Base-by-base conservation (phyloP, 139 green algal species). In the Ulvella scutata region DNA sequence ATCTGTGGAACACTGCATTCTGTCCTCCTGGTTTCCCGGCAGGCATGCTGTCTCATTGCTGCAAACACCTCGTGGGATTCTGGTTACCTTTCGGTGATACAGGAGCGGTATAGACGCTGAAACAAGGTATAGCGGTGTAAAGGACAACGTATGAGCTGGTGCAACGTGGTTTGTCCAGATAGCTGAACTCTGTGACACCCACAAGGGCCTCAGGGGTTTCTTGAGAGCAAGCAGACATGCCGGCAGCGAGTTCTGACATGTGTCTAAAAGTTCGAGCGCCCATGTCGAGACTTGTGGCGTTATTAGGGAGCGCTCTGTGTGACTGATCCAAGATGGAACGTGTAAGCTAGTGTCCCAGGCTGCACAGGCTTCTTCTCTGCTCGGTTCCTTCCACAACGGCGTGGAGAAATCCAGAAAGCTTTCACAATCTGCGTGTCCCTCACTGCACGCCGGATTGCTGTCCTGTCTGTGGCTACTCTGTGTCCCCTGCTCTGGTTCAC, bases 141-240 rank as follows among this genome's bases (percentile, higher is more conserved):
- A 98, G 33, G 83, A 60, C 51, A 93, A 79, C 3, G 74, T 38
- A 23, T 85, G 61, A 62, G 82, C 80, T 23, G 84, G 82, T 0
- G 84, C 78, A 35, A 88, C 72, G 72, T 83, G 33, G 37, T 39
- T 33, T 21, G 59, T 43, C 38, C 61, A 78, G 44, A 77, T 59
- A 31, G 21, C 10, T 38, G 34, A 43, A 1, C n/a, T 10, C 20
- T 51, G 77, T 3, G 81, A 91, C 21, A 97, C 77, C 93, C 93
- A 98, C 36, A 97, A 78, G 43, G 91, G 90, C 36, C 91, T 87
- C 81, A 98, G 82, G 13, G 93, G 93, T 81, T 96, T 97, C n/a
- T 43, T 39, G 62, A 98, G 77, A 10, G 35, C 62, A 20, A 74
- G 20, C 23, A 75, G n/a, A 26, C 13, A 67, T 6, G 31, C n/a